A percentile compares a stretch with the other conserved stretches of the same genome.
phyloP scores from a whole-genome alignment of 495 filamentous ascomycete species.

The Penicillium odoratum region DNA sequence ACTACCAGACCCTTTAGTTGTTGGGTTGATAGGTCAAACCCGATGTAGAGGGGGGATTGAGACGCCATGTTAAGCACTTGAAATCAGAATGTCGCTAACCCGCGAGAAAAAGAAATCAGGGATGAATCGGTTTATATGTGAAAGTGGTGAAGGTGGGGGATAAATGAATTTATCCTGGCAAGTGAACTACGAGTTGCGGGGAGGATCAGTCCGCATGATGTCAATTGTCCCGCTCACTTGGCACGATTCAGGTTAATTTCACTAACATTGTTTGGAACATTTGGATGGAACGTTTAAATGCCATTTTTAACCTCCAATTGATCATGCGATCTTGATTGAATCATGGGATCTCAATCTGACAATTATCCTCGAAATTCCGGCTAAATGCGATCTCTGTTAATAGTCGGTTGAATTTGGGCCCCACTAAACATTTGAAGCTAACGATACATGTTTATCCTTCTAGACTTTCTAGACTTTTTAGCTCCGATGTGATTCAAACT shows the following conservation, averaged over 20 bases:
- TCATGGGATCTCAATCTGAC: background rate
- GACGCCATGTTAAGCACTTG: slow-evolving; percentile 24
- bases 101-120: background rate
- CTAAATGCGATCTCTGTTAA: slow-evolving; percentile 3
- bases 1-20: slow-evolving; percentile 91
- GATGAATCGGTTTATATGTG: background rate
- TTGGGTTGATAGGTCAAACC: slow-evolving; percentile 95
- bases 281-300: no score
- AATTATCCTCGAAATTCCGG: background rate
- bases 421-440: background rate
- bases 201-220: slow-evolving; percentile 20
- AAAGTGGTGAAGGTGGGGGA: background rate
- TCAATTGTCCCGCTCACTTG: slow-evolving; percentile 2
- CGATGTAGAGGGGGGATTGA: slow-evolving; percentile 72
- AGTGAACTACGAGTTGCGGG: slow-evolving; percentile 4
- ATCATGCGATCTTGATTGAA: no score
- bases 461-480: background rate
- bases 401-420: slow-evolving; percentile 3
- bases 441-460: background rate
- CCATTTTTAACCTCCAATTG: no score
- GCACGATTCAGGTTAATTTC: background rate
- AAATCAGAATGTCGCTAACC: background rate
- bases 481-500: background rate
- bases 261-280: no score
- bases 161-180: background rate